These are phyloP conservation scores for Alternaria rosae DNA, from an alignment of 2,329 filamentous ascomycete genomes.

Conservation along the genomic window DNA sequence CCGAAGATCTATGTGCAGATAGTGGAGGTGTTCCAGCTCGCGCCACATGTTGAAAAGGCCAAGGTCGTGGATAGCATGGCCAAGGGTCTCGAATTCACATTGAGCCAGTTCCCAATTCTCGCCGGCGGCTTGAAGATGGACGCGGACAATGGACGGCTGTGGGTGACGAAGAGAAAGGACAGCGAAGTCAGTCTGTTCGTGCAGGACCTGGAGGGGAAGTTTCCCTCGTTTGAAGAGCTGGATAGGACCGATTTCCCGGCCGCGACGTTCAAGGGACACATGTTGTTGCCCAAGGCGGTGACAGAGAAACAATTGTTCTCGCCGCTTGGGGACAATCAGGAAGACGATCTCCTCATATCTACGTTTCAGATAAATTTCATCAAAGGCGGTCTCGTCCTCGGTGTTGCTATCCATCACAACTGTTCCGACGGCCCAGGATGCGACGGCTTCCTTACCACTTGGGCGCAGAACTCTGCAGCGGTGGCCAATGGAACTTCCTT, in stretches of 20 bases:
- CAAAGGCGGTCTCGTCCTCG: conserved; percentile 36
- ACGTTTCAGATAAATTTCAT: conserved; percentile 40
- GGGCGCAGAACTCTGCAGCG: conserved; percentile 33
- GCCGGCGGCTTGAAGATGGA: conserved; percentile 22
- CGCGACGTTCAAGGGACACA: background rate
- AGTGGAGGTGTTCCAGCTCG: conserved; percentile 23
- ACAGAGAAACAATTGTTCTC: conserved; percentile 3
- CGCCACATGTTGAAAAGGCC: conserved; percentile 6
- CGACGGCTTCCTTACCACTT: conserved; percentile 35
- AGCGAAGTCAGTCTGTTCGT: conserved; percentile 19
- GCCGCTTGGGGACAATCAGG: background rate
- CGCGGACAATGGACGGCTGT: conserved; percentile 18
- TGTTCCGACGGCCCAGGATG: conserved; percentile 33
- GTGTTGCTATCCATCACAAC: conserved; percentile 33
- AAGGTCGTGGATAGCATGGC: conserved; percentile 17
- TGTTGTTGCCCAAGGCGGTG: background rate
- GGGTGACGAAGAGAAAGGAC: conserved; percentile 21
- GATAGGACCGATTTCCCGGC: conserved; percentile 21
- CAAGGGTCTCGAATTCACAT: conserved; percentile 21
- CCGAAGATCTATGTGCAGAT: conserved; percentile 29
- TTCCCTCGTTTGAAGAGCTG: conserved; percentile 22
- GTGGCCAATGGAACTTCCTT: conserved; percentile 19
- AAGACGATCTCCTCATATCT: conserved; percentile 10
- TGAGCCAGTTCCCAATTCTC: conserved; percentile 24
- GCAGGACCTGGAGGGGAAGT: conserved; percentile 17